Base-by-base conservation (phyloP, 164 flowering plant species). In the Sedum album region DNA sequence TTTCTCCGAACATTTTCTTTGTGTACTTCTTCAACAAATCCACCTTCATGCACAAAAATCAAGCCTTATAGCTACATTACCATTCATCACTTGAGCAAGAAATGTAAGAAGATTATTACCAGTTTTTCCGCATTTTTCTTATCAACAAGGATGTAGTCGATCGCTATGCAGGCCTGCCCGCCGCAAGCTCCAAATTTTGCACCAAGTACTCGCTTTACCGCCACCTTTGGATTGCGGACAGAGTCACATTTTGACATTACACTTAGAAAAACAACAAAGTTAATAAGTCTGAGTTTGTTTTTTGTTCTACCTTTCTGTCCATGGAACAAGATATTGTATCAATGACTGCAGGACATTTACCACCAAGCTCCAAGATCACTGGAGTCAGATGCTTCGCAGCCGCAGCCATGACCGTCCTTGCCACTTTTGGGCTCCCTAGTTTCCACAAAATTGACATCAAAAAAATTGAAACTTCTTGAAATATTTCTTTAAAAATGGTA, bases 131-230 rank as follows among this genome's bases (percentile, higher is more conserved):
- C 60, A 53, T 65, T 75, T 33, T 60, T 25, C 60, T 71, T 70
- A 46, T 76, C 80, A 33, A 78, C 80, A 7, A 82, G 72, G 60
- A 76, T 49, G 57, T 82, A 82, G 66, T 82, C 85, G 14, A 78
- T 57, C 9, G 72, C 76, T 30, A 82, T 72, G 75, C 85, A 82
- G 53, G 82, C 83, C 73, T 82, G 85, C 44, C 85, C 85, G 13
- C 74, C 77, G 26, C 83, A 82, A 13, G 74, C 18, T 10, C 82
- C 82, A 55, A 65, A 82, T 72, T 82, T 82, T 28, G 77, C 78
- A 42, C 69, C 73, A 1, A 76, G 6, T 25, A 82, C 65, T 53
- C 85, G 74, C 31, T 79, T 74, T 20, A 71, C 66, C 20, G 77
- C 76, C 30, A 53, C 73, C 85, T 82, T 51, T 1, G 2, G 28